Evolutionary conservation across 176 grass and related monocot species (phyloP), one percentile per base, ranked within the genome.

Genomic region (Tuctoria greenei): DNA sequence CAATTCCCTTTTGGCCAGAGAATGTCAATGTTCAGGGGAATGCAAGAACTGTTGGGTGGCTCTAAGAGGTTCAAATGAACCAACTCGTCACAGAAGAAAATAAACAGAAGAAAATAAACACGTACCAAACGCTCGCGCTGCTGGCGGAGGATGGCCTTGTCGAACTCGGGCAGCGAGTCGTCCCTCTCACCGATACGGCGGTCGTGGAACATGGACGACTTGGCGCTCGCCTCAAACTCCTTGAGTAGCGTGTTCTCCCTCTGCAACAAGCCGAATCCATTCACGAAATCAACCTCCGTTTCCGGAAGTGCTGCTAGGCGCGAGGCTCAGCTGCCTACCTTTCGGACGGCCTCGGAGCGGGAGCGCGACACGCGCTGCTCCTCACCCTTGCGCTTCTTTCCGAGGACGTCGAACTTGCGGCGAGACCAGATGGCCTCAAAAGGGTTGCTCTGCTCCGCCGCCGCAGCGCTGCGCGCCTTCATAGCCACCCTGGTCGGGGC

Each of bases 351-450:
- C 10, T 90, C 72, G 38, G 95, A 98, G 9, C 89, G 95, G 27
- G 95, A 73, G 23, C 82, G 86, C 21, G 84, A 78, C 7, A 89
- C 31, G 57, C 95, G 95, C 11, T 26, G 79, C 69, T 98, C 95
- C 82, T 94, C 95, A 7, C 91, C 95, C 88, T 94, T 98, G 75
- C 84, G 86, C 84, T 91, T 91, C 88, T 92, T 98, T 5, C 95
- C 89, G 6, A 98, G 85, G 27, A 98, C 61, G 69, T 98, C 95
- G 64, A 98, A 98, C 82, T 98, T 98, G 51, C 91, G 81, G 74
- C 95, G 91, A 7, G 95, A 92, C 95, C 95, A 94, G 31, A 98
- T 98, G 45, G 84, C 84, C 71, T 94, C 95, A 51, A 94, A 94
- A n/a, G 89, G 95, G 76, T 98, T 98, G 84, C 54, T 77, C 71